Base-by-base conservation (phyloP, 176 grass and related monocot genomes). In the Dendrocalamus sinicus region DNA sequence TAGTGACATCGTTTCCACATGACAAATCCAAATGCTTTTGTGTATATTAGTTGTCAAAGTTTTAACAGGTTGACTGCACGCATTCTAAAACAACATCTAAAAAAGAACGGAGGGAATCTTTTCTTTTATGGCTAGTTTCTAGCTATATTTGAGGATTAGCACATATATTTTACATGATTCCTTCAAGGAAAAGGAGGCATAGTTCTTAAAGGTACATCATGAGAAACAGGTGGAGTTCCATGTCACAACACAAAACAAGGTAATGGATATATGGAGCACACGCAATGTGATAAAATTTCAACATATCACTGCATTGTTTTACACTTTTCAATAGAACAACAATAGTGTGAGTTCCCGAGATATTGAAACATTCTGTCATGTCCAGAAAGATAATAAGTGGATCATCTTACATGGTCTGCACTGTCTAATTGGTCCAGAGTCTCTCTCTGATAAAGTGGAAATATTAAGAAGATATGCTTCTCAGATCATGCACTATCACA, bases 341-440 rank as follows among this genome's bases (percentile, higher is more conserved):
- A 81, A 86, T 77, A 58, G 72, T 81, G 83, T 14, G 55, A 87
- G 57, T 79, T 95, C 88, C 57, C 57, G 65, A 89, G 89, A 67
- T 89, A 78, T 86, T 24, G 65, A 86, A 76, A 89, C 90, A 92
- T 89, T 65, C 59, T 72, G 77, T 87, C 74, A 63, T 78, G 61
- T 88, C 84, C 20, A 82, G 71, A 88, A 94, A 82, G 75, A 74
- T 86, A 65, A 6, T 80, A 52, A 80, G 57, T 88, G 53, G 66
- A 63, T 77, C 71, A 73, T 88, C 66, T 72, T 85, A 86, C 83
- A 55, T 40, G 73, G 74, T 22, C 60, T 57, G 73, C 69, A 71
- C 61, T 40, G 8, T 73, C 41, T 40, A 71, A 74, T 84, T 85
- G 81, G 85, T 55, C 69, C 63, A 83, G 44, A 83, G 80, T 82